A percentile compares a stretch with the other conserved stretches of the same genome.
These are phyloP conservation scores for Zhuliangozyma parablackwelliae DNA, from an alignment of 1,139 yeast species.

Conservation along the genomic window DNA sequence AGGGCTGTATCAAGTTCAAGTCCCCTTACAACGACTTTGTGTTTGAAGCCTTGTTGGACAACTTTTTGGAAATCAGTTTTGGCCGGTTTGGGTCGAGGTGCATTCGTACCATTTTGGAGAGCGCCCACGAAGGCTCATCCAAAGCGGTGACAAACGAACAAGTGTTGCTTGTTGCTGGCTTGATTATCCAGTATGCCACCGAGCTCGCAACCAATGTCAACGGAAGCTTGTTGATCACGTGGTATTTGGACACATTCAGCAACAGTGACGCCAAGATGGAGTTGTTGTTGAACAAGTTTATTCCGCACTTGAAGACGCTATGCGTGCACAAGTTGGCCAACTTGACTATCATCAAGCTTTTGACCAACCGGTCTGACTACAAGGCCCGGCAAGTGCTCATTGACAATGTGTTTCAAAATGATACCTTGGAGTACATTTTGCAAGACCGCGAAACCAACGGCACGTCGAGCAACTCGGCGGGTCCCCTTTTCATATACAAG, in stretches of 20 bases:
- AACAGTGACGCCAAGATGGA: conserved; percentile 48
- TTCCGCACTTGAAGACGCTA: conserved; percentile 58
- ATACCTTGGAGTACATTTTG: conserved; percentile 16
- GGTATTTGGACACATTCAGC: conserved; percentile 89
- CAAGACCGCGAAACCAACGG: conserved; percentile 15
- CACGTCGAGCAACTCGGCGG: conserved; percentile 55
- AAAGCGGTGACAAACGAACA: conserved; percentile 52
- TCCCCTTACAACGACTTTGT: conserved; percentile 86
- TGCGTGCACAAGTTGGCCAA: conserved; percentile 88
- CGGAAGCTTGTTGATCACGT: conserved; percentile 84
- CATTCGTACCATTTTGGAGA: conserved; percentile 86
- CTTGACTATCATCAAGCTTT: conserved; percentile 72
- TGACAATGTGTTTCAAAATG: conserved; percentile 47
- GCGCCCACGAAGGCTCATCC: conserved; percentile 27
- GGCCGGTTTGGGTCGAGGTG: conserved; percentile 96
- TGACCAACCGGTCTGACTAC: conserved; percentile 65
- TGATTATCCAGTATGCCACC: conserved; percentile 74
- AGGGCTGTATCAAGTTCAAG: conserved; percentile 88
- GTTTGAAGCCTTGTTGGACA: conserved; percentile 75
- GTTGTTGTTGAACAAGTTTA: conserved; percentile 45
- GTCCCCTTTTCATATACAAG: conserved; percentile 82
- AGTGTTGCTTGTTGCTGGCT: conserved; percentile 69
- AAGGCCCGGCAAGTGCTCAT: conserved; percentile 60
- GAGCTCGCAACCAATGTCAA: conserved; percentile 79
- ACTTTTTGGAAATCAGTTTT: conserved; percentile 77